Percentiles rank a stretch among this genome's conserved stretches.
These are phyloP conservation scores for Penicillium frequentans DNA, from an alignment of 2,329 filamentous ascomycete species.

Conservation along the genomic window DNA sequence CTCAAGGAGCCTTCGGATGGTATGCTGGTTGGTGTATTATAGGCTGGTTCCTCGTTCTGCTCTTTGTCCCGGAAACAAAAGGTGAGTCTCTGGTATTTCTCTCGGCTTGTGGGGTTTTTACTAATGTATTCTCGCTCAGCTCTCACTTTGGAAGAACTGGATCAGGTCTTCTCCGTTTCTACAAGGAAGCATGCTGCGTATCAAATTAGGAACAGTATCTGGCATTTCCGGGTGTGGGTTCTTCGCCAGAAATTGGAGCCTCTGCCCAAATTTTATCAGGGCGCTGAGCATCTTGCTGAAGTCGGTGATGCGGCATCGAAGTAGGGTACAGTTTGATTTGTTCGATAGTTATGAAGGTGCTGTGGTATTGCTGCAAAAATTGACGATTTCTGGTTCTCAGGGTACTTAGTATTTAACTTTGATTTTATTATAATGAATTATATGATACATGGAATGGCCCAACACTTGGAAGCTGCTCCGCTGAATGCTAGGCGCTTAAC, in stretches of 20 bases:
- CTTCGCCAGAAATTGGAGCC: slow-evolving; percentile 39
- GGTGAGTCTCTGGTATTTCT: slow-evolving; percentile 18
- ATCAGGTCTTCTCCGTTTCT: slow-evolving; percentile 56
- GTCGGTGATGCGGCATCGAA: slow-evolving; percentile 7
- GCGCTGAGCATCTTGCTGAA: slow-evolving; percentile 24
- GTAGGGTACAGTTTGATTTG: neutral
- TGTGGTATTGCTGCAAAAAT: too few species aligned
- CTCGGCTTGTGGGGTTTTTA: neutral
- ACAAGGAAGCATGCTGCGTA: slow-evolving; percentile 46
- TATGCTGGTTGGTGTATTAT: slow-evolving; percentile 58
- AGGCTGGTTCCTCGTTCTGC: slow-evolving; percentile 52
- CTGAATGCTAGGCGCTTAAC: too few species aligned
- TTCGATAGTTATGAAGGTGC: too few species aligned
- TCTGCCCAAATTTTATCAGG: slow-evolving; percentile 35
- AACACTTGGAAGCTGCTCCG: too few species aligned
- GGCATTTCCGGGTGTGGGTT: slow-evolving; percentile 43
- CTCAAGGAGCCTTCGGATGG: slow-evolving; percentile 57
- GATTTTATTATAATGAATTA: too few species aligned
- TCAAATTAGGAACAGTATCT: slow-evolving; percentile 38
- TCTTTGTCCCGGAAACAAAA: slow-evolving; percentile 55
- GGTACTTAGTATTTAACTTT: too few species aligned
- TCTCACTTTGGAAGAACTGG: slow-evolving; percentile 48
- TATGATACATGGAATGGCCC: too few species aligned
- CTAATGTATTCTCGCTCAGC: slow-evolving; percentile 23
- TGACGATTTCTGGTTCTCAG: too few species aligned